Percentiles rank a stretch among this genome's conserved stretches.
These are phyloP conservation scores for Neofusicoccum laricinum DNA, from an alignment of 2,329 filamentous ascomycete species.

Conservation along the genomic window DNA sequence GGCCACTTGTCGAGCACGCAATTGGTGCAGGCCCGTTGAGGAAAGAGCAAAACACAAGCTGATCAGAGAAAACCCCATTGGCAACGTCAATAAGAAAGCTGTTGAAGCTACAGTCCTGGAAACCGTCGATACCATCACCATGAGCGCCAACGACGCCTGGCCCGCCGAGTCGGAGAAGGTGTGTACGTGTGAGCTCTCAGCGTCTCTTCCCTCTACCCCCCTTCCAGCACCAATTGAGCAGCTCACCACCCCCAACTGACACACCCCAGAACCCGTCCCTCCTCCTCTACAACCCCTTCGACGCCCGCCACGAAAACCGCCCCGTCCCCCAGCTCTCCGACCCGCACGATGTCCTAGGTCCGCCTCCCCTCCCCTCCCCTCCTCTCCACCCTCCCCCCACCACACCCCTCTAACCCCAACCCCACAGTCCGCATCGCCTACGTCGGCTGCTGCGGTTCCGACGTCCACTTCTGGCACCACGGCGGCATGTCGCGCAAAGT, in stretches of 20 bases:
- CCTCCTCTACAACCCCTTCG: constrained; percentile 39
- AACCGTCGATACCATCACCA: neutral
- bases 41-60: neutral
- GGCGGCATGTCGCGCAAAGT: constrained; percentile 16
- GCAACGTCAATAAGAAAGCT: neutral
- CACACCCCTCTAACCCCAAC: constrained; percentile 32
- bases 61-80: neutral
- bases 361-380: too few species aligned
- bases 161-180: constrained; percentile 7
- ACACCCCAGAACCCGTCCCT: constrained; percentile 39
- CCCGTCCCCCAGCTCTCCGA: constrained; percentile 36
- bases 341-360: constrained; percentile 37
- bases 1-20: neutral
- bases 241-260: neutral
- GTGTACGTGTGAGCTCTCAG: neutral
- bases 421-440: constrained; percentile 45
- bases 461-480: constrained; percentile 16
- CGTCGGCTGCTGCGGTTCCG: constrained; percentile 40
- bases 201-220: too few species aligned
- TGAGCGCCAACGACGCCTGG: constrained; percentile 1
- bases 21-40: neutral
- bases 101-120: neutral
- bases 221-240: neutral
- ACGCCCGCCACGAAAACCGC: constrained; percentile 38
- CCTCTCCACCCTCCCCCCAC: constrained; percentile 13